Evolutionary conservation across 305 asterid species (phyloP).

Genomic region (Ilex paraguariensis): DNA sequence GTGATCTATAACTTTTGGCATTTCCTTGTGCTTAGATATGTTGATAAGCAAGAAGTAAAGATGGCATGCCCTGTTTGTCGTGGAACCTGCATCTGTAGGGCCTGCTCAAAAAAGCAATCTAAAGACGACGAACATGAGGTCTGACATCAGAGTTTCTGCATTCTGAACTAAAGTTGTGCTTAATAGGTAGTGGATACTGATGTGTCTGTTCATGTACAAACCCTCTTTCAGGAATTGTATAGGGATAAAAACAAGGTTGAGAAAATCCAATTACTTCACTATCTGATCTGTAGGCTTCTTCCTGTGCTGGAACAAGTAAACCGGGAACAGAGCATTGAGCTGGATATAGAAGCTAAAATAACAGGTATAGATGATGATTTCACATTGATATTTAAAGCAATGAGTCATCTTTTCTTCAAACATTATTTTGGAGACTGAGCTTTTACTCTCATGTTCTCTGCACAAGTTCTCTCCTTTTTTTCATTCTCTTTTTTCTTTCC

Average conservation of each 20-base stretch:
- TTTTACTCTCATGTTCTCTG: constrained; percentile 10
- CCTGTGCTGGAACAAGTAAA: constrained; percentile 75
- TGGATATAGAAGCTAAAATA: constrained; percentile 62
- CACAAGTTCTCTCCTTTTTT: not conserved
- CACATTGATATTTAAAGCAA: not conserved
- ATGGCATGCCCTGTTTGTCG: constrained; percentile 76
- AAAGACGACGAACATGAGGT: constrained; percentile 54
- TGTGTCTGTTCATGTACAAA: constrained; percentile 17
- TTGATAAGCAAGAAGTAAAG: constrained; percentile 73
- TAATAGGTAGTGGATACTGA: constrained; percentile 16
- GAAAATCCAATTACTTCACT: constrained; percentile 56
- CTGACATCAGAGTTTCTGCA: constrained; percentile 21
- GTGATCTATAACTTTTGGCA: constrained; percentile 7
- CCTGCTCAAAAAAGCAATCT: constrained; percentile 48
- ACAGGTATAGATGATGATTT: constrained; percentile 43
- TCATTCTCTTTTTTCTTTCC: not conserved
- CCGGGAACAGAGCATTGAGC: constrained; percentile 54
- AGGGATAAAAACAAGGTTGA: constrained; percentile 52
- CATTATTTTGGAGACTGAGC: constrained; percentile 13
- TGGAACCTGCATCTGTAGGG: constrained; percentile 70
- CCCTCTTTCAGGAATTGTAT: constrained; percentile 47
- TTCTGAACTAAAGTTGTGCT: constrained; percentile 8
- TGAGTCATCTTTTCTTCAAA: constrained; percentile 5
- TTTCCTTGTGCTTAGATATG: constrained; percentile 37
- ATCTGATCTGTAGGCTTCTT: constrained; percentile 68